Percentiles rank a stretch among this genome's conserved stretches.
Evolutionary conservation across 257 asterid species (phyloP).

Genomic region (Gardenia jasminoides): DNA sequence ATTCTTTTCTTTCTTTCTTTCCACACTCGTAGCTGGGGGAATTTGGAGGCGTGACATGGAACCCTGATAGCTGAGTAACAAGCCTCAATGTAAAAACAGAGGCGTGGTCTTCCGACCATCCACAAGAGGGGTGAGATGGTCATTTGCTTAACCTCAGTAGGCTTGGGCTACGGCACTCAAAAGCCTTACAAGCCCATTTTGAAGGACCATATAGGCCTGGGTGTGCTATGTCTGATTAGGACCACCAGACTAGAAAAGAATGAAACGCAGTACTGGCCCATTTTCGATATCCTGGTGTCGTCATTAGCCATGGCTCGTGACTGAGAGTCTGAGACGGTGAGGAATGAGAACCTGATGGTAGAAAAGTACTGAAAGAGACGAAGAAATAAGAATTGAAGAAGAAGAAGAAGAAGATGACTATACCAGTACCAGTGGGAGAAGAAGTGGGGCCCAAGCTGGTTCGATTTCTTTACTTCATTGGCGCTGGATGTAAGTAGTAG

Average conservation of each 20-base stretch:
- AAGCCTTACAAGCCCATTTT: background rate
- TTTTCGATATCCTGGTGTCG: background rate
- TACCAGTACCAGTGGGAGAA: conserved; percentile 47
- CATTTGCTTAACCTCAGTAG: too few relatives aligned
- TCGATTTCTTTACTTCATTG: conserved; percentile 56
- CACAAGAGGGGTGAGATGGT: too few relatives aligned
- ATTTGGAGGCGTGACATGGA: too few relatives aligned
- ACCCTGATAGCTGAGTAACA: too few relatives aligned
- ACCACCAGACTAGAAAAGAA: too few relatives aligned
- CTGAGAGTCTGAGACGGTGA: background rate
- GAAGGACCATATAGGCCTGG: background rate
- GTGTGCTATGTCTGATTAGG: background rate
- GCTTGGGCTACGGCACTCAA: too few relatives aligned
- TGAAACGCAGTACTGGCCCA: background rate
- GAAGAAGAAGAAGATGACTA: conserved; percentile 15
- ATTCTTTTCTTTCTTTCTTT: too few relatives aligned
- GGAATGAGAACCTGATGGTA: background rate
- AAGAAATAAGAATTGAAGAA: conserved; percentile 16
- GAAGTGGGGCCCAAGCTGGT: conserved; percentile 49
- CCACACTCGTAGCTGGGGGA: too few relatives aligned
- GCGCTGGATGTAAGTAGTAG: conserved; percentile 49
- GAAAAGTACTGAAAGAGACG: background rate
- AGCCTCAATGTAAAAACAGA: too few relatives aligned
- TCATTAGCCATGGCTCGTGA: background rate
- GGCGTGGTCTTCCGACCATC: too few relatives aligned